Percentiles rank a stretch among this genome's conserved stretches.
Evolutionary conservation across 164 flowering plant species (phyloP).

Genomic region (Umbilicus rupestris): DNA sequence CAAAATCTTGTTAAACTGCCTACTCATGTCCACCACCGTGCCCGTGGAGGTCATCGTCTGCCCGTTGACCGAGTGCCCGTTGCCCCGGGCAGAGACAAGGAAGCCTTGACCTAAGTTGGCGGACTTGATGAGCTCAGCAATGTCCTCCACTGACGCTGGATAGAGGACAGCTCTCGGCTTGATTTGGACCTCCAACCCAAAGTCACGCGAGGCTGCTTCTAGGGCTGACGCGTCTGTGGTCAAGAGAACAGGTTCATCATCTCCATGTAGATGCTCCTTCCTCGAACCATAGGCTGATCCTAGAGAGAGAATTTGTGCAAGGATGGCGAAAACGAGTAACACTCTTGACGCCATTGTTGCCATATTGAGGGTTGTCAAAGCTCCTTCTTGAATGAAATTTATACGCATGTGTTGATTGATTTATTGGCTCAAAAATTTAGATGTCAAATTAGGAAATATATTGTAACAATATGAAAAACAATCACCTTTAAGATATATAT

Average conservation of each 20-base stretch:
- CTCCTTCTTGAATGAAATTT: too few relatives aligned
- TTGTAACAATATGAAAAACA: too few relatives aligned
- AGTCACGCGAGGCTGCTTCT: not conserved
- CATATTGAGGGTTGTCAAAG: too few relatives aligned
- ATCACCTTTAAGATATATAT: too few relatives aligned
- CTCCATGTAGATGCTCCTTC: too few relatives aligned
- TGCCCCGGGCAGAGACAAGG: constrained; percentile 28
- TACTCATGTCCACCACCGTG: constrained; percentile 31
- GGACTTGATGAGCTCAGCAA: not conserved
- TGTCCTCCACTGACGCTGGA: constrained; percentile 8
- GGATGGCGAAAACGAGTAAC: too few relatives aligned
- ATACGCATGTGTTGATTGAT: too few relatives aligned
- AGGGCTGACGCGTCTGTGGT: not conserved
- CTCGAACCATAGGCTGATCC: too few relatives aligned
- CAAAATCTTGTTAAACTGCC: constrained; percentile 17
- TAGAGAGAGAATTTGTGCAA: too few relatives aligned
- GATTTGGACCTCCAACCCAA: not conserved
- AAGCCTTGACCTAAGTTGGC: not conserved
- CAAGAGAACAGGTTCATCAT: not conserved
- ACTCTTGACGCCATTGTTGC: too few relatives aligned
- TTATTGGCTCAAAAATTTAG: too few relatives aligned
- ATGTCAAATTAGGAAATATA: too few relatives aligned
- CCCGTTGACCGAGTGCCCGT: constrained; percentile 34
- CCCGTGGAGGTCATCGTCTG: constrained; percentile 34
- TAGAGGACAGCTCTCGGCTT: not conserved